These are phyloP conservation scores for Cytidiella melzeri DNA, from an alignment of 768 basidiomycete genomes.

Conservation along the genomic window DNA sequence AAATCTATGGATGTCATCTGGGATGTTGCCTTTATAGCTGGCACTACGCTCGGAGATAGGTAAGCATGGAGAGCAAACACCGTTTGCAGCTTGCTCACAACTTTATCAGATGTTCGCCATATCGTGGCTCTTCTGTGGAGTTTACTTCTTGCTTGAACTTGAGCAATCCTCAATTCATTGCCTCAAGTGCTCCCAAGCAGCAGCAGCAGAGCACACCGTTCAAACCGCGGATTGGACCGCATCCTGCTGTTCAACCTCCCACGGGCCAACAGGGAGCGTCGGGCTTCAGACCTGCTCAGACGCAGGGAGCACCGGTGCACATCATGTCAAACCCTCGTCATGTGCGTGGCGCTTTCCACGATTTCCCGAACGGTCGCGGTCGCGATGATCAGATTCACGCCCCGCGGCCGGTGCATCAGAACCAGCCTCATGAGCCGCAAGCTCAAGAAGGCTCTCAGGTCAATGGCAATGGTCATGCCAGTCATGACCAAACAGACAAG, in stretches of 20 bases:
- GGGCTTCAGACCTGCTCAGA: constrained; percentile 57
- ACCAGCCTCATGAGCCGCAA: not conserved
- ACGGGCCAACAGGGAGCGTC: constrained; percentile 48
- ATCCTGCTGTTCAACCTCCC: constrained; percentile 50
- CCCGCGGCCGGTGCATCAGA: not conserved
- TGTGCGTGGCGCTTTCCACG: constrained; percentile 29
- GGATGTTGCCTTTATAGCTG: constrained; percentile 95
- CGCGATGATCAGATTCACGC: too few relatives aligned
- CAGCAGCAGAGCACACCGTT: constrained; percentile 50
- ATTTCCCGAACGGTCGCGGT: not conserved
- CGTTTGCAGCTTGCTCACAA: not conserved
- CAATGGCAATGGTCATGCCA: not conserved
- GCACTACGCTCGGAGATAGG: constrained; percentile 80
- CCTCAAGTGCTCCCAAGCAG: constrained; percentile 59
- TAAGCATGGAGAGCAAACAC: constrained; percentile 25
- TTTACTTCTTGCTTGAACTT: constrained; percentile 89
- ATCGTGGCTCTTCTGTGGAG: constrained; percentile 84
- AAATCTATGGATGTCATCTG: constrained; percentile 93
- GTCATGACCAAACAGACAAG: not conserved
- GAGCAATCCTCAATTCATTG: constrained; percentile 78
- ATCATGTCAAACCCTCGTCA: constrained; percentile 79
- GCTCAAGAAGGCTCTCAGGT: not conserved
- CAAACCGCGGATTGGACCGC: constrained; percentile 62
- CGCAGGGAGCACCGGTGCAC: constrained; percentile 39
- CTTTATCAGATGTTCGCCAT: constrained; percentile 70